Evolutionary conservation across 225 moss, liverwort and hornwort genomes (phyloP).

Genomic region (Polytrichum commune): DNA sequence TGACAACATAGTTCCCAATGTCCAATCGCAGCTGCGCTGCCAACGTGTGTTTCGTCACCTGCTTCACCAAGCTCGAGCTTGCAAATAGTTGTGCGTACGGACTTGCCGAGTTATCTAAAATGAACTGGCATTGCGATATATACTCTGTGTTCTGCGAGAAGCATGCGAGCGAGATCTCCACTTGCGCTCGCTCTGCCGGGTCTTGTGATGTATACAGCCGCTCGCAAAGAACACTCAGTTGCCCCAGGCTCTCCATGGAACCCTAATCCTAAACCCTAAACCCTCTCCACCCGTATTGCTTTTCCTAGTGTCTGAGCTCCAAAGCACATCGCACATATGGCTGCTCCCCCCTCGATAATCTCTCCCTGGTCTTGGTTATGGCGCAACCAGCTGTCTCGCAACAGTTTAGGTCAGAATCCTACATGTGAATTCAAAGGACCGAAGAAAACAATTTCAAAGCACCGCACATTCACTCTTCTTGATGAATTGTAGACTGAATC

Average conservation of each 20-base stretch:
- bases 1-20: conserved; percentile 21
- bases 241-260: conserved; percentile 13
- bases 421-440: too few relatives aligned
- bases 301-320: too few relatives aligned
- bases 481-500: too few relatives aligned
- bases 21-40: conserved; percentile 20
- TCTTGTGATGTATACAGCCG: conserved; percentile 16
- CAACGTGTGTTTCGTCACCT: conserved; percentile 18
- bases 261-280: too few relatives aligned
- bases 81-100: conserved; percentile 3
- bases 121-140: conserved; percentile 10
- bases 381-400: too few relatives aligned
- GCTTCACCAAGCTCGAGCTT: conserved; percentile 17
- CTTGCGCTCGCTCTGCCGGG: conserved; percentile 12
- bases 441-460: too few relatives aligned
- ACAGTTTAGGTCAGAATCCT: too few relatives aligned
- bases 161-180: conserved; percentile 9
- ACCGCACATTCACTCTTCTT: too few relatives aligned
- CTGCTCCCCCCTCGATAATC: too few relatives aligned
- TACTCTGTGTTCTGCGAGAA: conserved; percentile 14
- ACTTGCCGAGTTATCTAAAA: conserved; percentile 8
- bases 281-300: too few relatives aligned
- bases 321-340: too few relatives aligned
- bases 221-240: conserved; percentile 13
- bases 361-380: too few relatives aligned